Percentiles rank a stretch among this genome's conserved stretches.
Evolutionary conservation across 139 green algal species (phyloP).

Genomic region (Edaphochlamys debaryana): DNA sequence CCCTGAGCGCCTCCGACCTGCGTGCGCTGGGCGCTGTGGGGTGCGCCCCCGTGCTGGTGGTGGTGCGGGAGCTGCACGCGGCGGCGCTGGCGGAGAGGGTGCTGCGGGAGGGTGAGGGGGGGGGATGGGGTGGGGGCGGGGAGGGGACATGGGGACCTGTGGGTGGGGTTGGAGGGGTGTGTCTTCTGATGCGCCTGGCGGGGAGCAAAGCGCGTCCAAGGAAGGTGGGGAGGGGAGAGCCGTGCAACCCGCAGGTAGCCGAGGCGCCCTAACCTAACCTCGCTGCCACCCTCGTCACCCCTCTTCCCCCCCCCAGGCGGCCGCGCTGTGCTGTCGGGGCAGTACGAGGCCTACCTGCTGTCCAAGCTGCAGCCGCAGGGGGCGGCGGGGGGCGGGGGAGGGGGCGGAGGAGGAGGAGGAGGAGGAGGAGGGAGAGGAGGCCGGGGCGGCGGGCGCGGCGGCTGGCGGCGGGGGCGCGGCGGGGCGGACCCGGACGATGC

Average conservation of each 20-base stretch:
- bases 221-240: too few relatives aligned
- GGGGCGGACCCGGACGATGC: not conserved
- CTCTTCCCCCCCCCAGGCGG: conserved; percentile 25
- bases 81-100: conserved; percentile 64
- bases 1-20: conserved; percentile 1
- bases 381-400: not conserved
- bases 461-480: conserved; percentile 3
- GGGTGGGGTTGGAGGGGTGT: too few relatives aligned
- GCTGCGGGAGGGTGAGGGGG: conserved; percentile 40
- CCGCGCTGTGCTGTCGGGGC: conserved; percentile 55
- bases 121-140: conserved; percentile 53
- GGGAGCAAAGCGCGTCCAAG: too few relatives aligned
- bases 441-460: not conserved
- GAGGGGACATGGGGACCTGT: not conserved
- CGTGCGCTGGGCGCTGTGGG: conserved; percentile 33
- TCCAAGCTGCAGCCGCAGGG: conserved; percentile 44
- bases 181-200: too few relatives aligned
- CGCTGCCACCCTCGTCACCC: not conserved
- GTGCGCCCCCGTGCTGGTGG: conserved; percentile 62
- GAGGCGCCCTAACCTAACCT: not conserved
- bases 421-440: not conserved
- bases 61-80: conserved; percentile 63
- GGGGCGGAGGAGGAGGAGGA: not conserved
- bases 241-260: not conserved
- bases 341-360: conserved; percentile 71